These are phyloP conservation scores for Candida tibetensis DNA, from an alignment of 805 yeast species.

Conservation along the genomic window DNA sequence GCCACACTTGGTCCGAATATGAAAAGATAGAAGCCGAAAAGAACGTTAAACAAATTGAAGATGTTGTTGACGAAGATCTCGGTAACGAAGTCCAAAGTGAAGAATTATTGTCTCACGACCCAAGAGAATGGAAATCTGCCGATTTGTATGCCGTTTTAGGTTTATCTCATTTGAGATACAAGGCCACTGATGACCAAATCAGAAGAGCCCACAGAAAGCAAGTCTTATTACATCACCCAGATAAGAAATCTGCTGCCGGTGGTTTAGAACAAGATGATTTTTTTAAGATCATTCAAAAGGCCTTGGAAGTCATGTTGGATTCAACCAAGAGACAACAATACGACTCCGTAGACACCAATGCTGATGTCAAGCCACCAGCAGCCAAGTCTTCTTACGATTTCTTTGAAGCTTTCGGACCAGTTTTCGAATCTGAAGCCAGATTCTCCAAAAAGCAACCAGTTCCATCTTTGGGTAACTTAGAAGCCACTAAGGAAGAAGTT, in stretches of 20 bases:
- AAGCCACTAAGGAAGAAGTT: slow-evolving; percentile 73
- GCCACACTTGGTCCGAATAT: slow-evolving; percentile 98
- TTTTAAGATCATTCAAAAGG: slow-evolving; percentile 97
- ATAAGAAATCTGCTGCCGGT: slow-evolving; percentile 91
- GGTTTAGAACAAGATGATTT: slow-evolving; percentile 91
- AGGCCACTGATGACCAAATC: slow-evolving; percentile 88
- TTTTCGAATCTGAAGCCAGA: slow-evolving; percentile 85
- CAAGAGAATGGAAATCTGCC: slow-evolving; percentile 97
- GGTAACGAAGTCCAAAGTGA: slow-evolving; percentile 71
- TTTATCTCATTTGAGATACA: slow-evolving; percentile 83
- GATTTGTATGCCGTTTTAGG: slow-evolving; percentile 97
- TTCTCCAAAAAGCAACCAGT: slow-evolving; percentile 91
- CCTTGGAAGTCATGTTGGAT: slow-evolving; percentile 86
- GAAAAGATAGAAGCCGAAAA: slow-evolving; percentile 91
- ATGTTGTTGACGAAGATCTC: slow-evolving; percentile 57
- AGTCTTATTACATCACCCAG: slow-evolving; percentile 97
- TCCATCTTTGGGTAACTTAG: slow-evolving; percentile 70
- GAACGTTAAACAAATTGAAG: slow-evolving; percentile 72
- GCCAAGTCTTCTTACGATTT: slow-evolving; percentile 71
- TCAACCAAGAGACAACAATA: slow-evolving; percentile 85
- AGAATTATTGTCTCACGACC: slow-evolving; percentile 80
- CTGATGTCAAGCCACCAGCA: slow-evolving; percentile 79
- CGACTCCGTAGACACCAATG: slow-evolving; percentile 90
- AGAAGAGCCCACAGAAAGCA: slow-evolving; percentile 96
- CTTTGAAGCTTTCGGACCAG: slow-evolving; percentile 89